Evolutionary conservation across 805 yeast genomes (phyloP).

Genomic region (Saturnispora quitensis): DNA sequence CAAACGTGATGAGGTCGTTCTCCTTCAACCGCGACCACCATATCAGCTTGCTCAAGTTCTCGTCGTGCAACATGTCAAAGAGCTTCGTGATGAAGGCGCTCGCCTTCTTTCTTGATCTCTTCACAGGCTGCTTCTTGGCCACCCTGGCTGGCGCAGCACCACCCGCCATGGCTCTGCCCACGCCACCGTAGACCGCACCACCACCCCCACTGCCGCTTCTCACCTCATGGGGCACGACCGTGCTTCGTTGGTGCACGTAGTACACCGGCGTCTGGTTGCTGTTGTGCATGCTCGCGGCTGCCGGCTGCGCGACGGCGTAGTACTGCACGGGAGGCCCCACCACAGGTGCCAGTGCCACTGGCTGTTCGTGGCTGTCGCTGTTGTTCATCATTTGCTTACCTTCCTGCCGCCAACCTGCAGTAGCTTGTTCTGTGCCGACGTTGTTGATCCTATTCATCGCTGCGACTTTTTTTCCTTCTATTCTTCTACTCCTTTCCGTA

Average conservation of each 20-base stretch:
- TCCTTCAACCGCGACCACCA: constrained; percentile 51
- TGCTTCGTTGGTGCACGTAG: neutral
- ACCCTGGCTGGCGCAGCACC: neutral
- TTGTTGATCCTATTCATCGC: neutral
- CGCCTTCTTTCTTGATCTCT: constrained; percentile 28
- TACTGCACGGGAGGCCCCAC: neutral
- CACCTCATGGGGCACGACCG: neutral
- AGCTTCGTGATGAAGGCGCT: constrained; percentile 59
- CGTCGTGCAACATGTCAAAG: constrained; percentile 53
- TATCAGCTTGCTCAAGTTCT: constrained; percentile 41
- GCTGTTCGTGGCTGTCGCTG: neutral
- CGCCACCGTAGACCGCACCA: neutral
- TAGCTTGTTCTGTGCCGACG: neutral
- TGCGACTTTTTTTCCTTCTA: neutral
- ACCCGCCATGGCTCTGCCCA: neutral
- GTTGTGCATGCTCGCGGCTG: neutral
- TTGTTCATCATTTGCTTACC: neutral
- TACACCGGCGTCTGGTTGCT: neutral
- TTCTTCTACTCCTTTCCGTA: neutral
- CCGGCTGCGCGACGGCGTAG: neutral
- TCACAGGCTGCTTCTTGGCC: neutral
- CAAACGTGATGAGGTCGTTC: constrained; percentile 45
- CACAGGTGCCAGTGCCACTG: neutral
- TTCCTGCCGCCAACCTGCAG: neutral
- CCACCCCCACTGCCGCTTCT: neutral